Percentiles rank a stretch among this genome's conserved stretches.
These are phyloP conservation scores for Emmonsiellopsis sp. DNA, from an alignment of 2,329 filamentous ascomycete species.

Conservation along the genomic window DNA sequence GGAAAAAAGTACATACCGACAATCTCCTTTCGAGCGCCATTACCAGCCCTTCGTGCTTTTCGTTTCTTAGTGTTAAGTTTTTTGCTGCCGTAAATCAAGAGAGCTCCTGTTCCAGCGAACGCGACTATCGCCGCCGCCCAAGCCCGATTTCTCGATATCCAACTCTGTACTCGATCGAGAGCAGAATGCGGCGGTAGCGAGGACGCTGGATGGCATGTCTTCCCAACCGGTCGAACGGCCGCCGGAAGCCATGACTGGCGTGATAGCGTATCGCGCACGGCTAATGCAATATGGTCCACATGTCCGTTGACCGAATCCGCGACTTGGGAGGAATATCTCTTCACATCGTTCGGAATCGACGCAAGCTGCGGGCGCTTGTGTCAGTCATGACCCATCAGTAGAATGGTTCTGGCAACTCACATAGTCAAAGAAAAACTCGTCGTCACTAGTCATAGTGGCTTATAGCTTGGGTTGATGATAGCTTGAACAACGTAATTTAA, in stretches of 20 bases:
- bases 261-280: conserved; percentile 60
- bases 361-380: conserved; percentile 36
- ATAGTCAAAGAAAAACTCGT: conserved; percentile 67
- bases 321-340: conserved; percentile 59
- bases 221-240: conserved; percentile 50
- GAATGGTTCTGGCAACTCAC: conserved; percentile 41
- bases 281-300: conserved; percentile 64
- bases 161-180: conserved; percentile 54
- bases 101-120: conserved; percentile 55
- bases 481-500: background rate
- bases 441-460: conserved; percentile 67
- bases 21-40: conserved; percentile 81
- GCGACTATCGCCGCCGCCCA: conserved; percentile 62
- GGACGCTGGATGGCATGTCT: conserved; percentile 18
- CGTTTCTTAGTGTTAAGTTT: conserved; percentile 50
- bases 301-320: conserved; percentile 73
- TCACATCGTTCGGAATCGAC: conserved; percentile 55
- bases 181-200: conserved; percentile 27
- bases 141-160: conserved; percentile 64
- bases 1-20: conserved; percentile 36
- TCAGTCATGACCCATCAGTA: background rate
- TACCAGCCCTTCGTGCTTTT: conserved; percentile 66
- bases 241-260: conserved; percentile 65
- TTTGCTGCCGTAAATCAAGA: conserved; percentile 53
- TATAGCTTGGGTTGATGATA: conserved; percentile 20